A percentile compares a stretch with the other conserved stretches of the same genome.
Evolutionary conservation across 345 rosid species (phyloP).

Genomic region (Murraya paniculata): DNA sequence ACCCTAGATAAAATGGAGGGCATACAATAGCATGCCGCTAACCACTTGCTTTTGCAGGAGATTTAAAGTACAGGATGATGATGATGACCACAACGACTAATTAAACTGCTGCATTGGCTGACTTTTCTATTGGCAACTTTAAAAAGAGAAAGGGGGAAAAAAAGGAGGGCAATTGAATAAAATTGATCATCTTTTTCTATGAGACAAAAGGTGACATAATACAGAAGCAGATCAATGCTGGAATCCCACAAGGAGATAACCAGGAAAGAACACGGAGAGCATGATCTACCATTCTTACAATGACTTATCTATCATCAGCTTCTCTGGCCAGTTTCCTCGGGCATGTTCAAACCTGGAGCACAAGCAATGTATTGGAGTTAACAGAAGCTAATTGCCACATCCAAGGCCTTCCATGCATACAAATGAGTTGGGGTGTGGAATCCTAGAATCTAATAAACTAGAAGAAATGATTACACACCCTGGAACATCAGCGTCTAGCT

Average conservation of each 20-base stretch:
- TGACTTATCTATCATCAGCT: constrained; percentile 23
- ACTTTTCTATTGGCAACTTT: constrained; percentile 33
- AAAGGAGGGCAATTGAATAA: constrained; percentile 16
- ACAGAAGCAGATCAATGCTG: constrained; percentile 48
- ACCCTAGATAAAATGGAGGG: constrained; percentile 21
- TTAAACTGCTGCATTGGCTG: constrained; percentile 14
- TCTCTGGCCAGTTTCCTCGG: constrained; percentile 23
- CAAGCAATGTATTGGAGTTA: not conserved
- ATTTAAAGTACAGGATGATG: constrained; percentile 21
- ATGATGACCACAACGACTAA: constrained; percentile 9
- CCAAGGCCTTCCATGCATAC: not conserved
- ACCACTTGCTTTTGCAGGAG: constrained; percentile 32
- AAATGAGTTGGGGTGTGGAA: not conserved
- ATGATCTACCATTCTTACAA: constrained; percentile 45
- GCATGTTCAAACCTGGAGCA: constrained; percentile 30
- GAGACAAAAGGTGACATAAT: constrained; percentile 45
- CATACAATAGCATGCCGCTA: constrained; percentile 32
- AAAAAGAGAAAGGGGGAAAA: not conserved
- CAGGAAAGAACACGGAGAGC: constrained; percentile 28
- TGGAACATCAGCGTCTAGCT: constrained; percentile 68
- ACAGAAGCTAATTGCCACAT: not conserved
- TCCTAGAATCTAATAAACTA: not conserved
- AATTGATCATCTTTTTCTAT: constrained; percentile 42
- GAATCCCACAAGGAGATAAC: constrained; percentile 32
- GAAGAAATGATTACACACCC: constrained; percentile 21